These are phyloP conservation scores for Nitzschia sp. DNA, from an alignment of 108 stramenopile species.

Conservation along the genomic window DNA sequence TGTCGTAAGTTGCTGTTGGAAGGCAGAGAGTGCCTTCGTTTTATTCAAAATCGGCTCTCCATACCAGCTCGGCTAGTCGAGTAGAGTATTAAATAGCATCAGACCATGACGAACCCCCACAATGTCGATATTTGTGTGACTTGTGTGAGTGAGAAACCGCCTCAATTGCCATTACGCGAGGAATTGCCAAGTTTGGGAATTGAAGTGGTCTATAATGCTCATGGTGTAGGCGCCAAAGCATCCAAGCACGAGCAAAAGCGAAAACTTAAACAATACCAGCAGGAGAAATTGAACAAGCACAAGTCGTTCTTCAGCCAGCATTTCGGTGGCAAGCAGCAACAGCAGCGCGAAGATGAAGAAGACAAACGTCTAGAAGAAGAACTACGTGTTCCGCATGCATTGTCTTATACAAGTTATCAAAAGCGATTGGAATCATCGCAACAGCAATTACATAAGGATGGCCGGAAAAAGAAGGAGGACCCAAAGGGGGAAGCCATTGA, in stretches of 20 bases:
- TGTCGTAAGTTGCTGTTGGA: too few species aligned
- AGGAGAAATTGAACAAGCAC: constrained; percentile 13
- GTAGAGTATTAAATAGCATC: too few species aligned
- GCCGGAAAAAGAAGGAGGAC: neutral
- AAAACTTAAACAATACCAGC: constrained; percentile 7
- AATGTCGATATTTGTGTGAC: constrained; percentile 65
- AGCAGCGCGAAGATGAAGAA: constrained; percentile 1
- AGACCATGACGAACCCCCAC: constrained; percentile 27
- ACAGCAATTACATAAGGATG: neutral
- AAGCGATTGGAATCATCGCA: constrained; percentile 1
- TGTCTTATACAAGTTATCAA: constrained; percentile 17
- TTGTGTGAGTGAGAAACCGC: constrained; percentile 49
- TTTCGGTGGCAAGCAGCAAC: constrained; percentile 3
- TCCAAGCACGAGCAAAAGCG: constrained; percentile 26
- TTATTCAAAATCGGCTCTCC: too few species aligned
- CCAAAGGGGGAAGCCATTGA: neutral
- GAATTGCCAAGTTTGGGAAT: constrained; percentile 60
- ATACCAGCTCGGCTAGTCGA: too few species aligned
- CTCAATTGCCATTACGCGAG: constrained; percentile 58
- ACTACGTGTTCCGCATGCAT: constrained; percentile 8
- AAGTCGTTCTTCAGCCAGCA: neutral
- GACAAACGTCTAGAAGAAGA: constrained; percentile 12
- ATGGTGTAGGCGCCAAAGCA: constrained; percentile 35
- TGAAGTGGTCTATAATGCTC: constrained; percentile 59
- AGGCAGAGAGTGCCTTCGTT: too few species aligned